A percentile compares a stretch with the other conserved stretches of the same genome.
Evolutionary conservation across 306 rosid genomes (phyloP).

Genomic region (Quercus robur): DNA sequence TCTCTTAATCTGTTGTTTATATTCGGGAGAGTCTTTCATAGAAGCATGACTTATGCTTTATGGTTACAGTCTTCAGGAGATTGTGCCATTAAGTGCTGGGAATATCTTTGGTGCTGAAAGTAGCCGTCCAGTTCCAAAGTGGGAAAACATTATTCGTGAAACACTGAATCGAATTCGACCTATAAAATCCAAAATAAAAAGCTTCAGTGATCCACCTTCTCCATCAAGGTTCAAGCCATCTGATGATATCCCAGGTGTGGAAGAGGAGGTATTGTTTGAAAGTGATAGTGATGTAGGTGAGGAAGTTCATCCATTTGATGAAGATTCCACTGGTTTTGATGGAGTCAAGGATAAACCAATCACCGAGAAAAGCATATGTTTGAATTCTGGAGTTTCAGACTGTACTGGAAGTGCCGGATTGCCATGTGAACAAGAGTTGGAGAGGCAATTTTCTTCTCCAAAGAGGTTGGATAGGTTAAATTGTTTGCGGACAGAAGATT

Average conservation of each 20-base stretch:
- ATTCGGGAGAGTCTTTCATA: neutral
- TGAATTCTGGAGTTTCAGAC: slow-evolving; percentile 33
- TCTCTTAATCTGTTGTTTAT: slow-evolving; percentile 6
- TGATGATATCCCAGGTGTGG: slow-evolving; percentile 54
- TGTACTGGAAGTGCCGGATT: slow-evolving; percentile 31
- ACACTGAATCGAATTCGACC: slow-evolving; percentile 64
- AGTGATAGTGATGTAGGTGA: slow-evolving; percentile 82
- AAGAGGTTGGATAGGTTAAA: slow-evolving; percentile 66
- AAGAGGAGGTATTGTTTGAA: slow-evolving; percentile 68
- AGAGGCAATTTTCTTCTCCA: slow-evolving; percentile 48
- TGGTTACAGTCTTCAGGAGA: slow-evolving; percentile 84
- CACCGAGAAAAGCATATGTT: slow-evolving; percentile 16
- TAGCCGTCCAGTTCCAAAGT: slow-evolving; percentile 66
- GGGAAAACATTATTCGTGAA: slow-evolving; percentile 80
- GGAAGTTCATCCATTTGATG: slow-evolving; percentile 74
- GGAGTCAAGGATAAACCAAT: slow-evolving; percentile 17
- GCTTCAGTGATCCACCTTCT: slow-evolving; percentile 90
- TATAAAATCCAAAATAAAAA: slow-evolving; percentile 47
- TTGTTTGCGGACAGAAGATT: slow-evolving; percentile 44
- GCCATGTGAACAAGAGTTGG: slow-evolving; percentile 28
- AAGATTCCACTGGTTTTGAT: slow-evolving; percentile 37
- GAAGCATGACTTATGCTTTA: slow-evolving; percentile 19
- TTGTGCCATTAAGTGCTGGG: slow-evolving; percentile 88
- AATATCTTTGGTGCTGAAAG: slow-evolving; percentile 87
- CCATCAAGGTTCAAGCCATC: slow-evolving; percentile 81